Conservation (phyloP, 2,329 filamentous ascomycete species). For the Clathrospora elynae region DNA sequence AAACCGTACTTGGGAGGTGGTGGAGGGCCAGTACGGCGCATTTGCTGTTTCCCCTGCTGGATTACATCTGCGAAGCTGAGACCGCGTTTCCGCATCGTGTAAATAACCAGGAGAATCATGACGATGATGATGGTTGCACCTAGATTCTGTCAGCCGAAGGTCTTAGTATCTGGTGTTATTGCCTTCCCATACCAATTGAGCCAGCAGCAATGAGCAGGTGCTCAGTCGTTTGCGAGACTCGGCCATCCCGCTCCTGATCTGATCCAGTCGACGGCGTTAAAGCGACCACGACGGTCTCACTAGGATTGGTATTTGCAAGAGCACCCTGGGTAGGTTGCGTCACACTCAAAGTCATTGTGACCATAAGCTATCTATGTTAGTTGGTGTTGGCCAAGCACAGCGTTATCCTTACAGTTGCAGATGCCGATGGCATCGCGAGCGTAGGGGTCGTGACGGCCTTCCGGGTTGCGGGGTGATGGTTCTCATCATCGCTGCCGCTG, state of each 20-base stretch:
- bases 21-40: constrained; percentile 29
- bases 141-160: constrained; percentile 26
- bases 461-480: constrained; percentile 1
- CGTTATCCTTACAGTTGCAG: constrained; percentile 28
- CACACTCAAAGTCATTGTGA: constrained; percentile 30
- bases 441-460: constrained; percentile 1
- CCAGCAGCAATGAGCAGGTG: constrained; percentile 50
- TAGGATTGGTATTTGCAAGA: constrained; percentile 30
- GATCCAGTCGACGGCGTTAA: constrained; percentile 25
- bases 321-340: constrained; percentile 22
- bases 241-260: constrained; percentile 20
- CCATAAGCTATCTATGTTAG: constrained; percentile 32
- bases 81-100: constrained; percentile 48
- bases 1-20: constrained; percentile 30
- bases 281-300: constrained; percentile 34
- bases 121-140: constrained; percentile 48
- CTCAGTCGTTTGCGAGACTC: constrained; percentile 46
- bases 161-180: background rate
- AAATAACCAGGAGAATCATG: constrained; percentile 44
- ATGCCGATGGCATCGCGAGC: constrained; percentile 11
- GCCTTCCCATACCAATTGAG: constrained; percentile 41
- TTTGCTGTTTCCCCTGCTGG: constrained; percentile 30
- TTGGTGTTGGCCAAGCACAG: background rate
- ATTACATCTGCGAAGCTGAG: constrained; percentile 39
- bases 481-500: constrained; percentile 20